phyloP scores from a whole-genome alignment of 176 grass and related monocot species.

The Thalia dealbata region DNA sequence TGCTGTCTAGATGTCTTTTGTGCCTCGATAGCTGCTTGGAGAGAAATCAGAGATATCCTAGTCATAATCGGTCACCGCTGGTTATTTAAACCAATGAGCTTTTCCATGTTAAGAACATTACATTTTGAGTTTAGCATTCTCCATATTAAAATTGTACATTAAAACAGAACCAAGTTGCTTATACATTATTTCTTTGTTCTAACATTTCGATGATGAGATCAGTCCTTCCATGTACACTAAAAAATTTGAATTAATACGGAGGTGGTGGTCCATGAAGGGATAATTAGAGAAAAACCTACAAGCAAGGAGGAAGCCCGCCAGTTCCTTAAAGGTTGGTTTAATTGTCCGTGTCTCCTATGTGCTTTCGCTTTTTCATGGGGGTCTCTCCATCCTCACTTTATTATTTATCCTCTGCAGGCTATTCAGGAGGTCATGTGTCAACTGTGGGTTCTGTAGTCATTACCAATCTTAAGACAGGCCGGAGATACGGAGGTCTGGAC shows the following conservation, averaged over 20 bases:
- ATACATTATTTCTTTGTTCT: not conserved
- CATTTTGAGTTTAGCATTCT: not conserved
- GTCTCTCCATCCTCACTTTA: no score
- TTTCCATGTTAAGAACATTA: not conserved
- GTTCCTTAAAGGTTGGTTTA: slow-evolving; percentile 74
- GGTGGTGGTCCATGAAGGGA: slow-evolving; percentile 93
- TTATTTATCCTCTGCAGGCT: slow-evolving; percentile 34
- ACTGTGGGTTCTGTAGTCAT: slow-evolving; percentile 78
- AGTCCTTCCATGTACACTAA: slow-evolving; percentile 22
- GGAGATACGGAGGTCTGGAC: slow-evolving; percentile 53
- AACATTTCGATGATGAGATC: not conserved
- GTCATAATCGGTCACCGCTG: not conserved
- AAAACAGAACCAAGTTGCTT: not conserved
- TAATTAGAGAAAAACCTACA: slow-evolving; percentile 91
- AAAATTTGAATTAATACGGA: slow-evolving; percentile 55
- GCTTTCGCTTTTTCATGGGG: not conserved
- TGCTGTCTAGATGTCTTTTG: not conserved
- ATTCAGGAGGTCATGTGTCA: slow-evolving; percentile 84
- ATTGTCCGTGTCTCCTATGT: not conserved
- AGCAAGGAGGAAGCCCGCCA: slow-evolving; percentile 89
- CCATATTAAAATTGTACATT: not conserved
- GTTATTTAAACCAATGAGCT: not conserved
- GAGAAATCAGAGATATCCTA: not conserved
- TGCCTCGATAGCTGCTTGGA: not conserved
- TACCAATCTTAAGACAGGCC: slow-evolving; percentile 81